Conservation (phyloP, 2,329 filamentous ascomycete genomes). For the Didymella pinodella region DNA sequence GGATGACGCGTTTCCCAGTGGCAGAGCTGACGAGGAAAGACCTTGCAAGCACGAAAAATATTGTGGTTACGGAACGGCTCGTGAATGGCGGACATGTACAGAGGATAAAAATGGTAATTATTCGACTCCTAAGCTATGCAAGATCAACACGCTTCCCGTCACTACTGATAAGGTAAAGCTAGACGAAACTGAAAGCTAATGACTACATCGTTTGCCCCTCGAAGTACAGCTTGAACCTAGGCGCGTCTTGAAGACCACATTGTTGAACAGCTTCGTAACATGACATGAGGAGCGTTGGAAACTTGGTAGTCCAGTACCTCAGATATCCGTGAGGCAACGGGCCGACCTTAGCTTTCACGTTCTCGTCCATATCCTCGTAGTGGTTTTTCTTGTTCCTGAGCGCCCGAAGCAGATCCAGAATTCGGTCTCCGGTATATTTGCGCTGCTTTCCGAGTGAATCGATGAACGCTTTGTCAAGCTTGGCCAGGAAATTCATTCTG, state of each 20-base stretch:
- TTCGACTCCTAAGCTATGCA: constrained; percentile 11
- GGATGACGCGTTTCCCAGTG: constrained; percentile 12
- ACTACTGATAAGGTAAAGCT: background rate
- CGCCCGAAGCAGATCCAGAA: constrained; percentile 87
- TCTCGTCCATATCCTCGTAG: constrained; percentile 92
- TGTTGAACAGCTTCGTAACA: constrained; percentile 79
- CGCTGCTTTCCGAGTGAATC: constrained; percentile 91
- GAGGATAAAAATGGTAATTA: background rate
- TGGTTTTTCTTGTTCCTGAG: constrained; percentile 97
- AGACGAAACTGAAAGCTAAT: background rate
- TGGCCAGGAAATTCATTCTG: constrained; percentile 77
- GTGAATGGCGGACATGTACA: background rate
- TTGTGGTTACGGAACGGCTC: constrained; percentile 1
- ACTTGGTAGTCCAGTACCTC: constrained; percentile 80
- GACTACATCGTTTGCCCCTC: constrained; percentile 31
- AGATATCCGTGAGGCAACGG: constrained; percentile 81
- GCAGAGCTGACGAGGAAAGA: background rate
- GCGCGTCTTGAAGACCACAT: constrained; percentile 67
- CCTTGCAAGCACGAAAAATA: background rate
- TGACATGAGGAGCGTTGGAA: constrained; percentile 78
- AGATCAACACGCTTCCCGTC: background rate
- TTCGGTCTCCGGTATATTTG: constrained; percentile 85
- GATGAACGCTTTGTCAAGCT: constrained; percentile 81
- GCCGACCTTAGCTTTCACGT: constrained; percentile 77
- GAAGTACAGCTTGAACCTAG: constrained; percentile 78